Percentiles rank a stretch among this genome's conserved stretches.
Conservation (phyloP, 2,329 filamentous ascomycete species). For the Aspergillus pseudoviridinutans region DNA sequence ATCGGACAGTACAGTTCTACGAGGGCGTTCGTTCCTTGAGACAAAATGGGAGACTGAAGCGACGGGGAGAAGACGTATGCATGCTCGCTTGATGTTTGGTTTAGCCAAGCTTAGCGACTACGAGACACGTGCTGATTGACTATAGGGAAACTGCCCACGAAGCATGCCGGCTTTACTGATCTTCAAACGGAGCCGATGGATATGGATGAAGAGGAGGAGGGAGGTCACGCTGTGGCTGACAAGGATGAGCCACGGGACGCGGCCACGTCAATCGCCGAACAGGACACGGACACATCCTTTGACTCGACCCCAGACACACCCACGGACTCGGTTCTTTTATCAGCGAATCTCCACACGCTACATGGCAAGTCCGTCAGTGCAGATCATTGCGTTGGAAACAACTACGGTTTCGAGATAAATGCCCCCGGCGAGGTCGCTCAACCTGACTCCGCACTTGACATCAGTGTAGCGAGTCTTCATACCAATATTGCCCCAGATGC, state of each 20-base stretch:
- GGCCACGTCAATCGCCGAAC: constrained; percentile 17
- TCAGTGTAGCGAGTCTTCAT: neutral
- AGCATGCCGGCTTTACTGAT: constrained; percentile 7
- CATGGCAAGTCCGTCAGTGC: constrained; percentile 13
- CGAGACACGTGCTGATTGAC: neutral
- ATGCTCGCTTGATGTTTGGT: neutral
- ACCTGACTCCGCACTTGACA: neutral
- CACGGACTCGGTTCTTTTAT: constrained; percentile 6
- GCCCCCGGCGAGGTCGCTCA: constrained; percentile 3
- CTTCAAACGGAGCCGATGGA: constrained; percentile 10
- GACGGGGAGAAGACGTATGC: constrained; percentile 27
- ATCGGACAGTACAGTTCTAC: constrained; percentile 9
- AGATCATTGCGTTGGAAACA: constrained; percentile 3
- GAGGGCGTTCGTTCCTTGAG: constrained; percentile 36
- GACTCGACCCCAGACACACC: constrained; percentile 8
- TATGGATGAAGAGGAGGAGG: constrained; percentile 5
- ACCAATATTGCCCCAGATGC: neutral
- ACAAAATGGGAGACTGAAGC: constrained; percentile 39
- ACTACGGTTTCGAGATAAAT: constrained; percentile 12
- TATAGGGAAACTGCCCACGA: constrained; percentile 20
- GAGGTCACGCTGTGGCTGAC: constrained; percentile 5
- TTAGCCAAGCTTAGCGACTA: constrained; percentile 1
- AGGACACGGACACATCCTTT: constrained; percentile 15
- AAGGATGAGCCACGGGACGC: constrained; percentile 5
- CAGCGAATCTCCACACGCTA: constrained; percentile 19